Conservation (phyloP, 306 rosid species). For the Rosa rugosa region DNA sequence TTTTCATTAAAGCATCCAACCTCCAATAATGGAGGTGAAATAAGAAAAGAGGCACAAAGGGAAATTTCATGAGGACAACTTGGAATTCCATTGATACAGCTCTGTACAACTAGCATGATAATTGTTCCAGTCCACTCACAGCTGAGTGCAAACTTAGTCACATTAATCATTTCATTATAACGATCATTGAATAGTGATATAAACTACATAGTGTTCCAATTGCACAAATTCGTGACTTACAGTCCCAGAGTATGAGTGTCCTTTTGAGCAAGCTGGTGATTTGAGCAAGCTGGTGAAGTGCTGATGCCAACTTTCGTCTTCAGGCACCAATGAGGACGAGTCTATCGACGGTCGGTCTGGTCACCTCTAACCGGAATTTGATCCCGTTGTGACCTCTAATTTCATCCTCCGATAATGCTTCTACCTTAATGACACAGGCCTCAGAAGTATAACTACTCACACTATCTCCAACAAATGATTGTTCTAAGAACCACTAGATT, state of each 20-base stretch:
- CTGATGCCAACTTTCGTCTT: background rate
- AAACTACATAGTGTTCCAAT: background rate
- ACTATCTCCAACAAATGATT: background rate
- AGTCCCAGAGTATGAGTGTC: background rate
- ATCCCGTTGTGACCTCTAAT: background rate
- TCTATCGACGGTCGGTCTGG: background rate
- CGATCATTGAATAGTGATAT: background rate
- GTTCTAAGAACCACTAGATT: no score
- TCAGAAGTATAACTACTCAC: background rate
- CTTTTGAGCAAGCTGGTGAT: background rate
- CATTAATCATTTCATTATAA: background rate
- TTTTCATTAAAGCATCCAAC: background rate
- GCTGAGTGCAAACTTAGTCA: background rate
- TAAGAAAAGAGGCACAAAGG: background rate
- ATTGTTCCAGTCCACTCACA: background rate
- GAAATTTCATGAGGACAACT: background rate
- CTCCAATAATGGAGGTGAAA: background rate
- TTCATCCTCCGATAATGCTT: background rate
- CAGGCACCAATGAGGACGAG: background rate
- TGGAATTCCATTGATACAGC: background rate
- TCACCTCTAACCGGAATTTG: background rate
- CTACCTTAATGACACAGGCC: background rate
- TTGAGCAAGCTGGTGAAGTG: background rate
- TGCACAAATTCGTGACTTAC: background rate
- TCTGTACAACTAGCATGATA: background rate